These are phyloP conservation scores for Candolleomyces eurysporus DNA, from an alignment of 768 basidiomycete species.

Conservation along the genomic window DNA sequence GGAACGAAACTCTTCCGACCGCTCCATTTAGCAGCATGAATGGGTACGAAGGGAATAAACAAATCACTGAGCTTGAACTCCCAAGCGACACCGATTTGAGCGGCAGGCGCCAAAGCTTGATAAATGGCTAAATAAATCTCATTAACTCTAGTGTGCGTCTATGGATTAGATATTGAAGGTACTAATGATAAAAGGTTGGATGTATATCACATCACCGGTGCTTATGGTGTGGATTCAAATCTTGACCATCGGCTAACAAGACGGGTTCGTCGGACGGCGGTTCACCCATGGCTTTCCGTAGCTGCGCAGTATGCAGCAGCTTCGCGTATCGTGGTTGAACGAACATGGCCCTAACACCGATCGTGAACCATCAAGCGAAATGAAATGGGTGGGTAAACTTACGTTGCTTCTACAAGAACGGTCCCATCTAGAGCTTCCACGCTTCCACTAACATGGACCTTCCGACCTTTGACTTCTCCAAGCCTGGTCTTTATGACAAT, in stretches of 20 bases:
- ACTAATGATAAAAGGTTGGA: too few species aligned
- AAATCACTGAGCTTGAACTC: too few species aligned
- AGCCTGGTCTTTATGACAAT: constrained; percentile 75
- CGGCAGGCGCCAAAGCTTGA: too few species aligned
- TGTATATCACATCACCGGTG: constrained; percentile 15
- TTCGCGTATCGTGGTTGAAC: constrained; percentile 89
- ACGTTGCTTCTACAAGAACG: constrained; percentile 80
- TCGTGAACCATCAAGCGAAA: not conserved
- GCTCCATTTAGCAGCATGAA: too few species aligned
- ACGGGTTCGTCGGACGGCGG: constrained; percentile 39
- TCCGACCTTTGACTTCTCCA: constrained; percentile 71
- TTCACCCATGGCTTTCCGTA: constrained; percentile 68
- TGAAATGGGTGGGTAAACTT: constrained; percentile 25
- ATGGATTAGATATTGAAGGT: too few species aligned
- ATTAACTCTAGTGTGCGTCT: too few species aligned
- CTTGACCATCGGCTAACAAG: constrained; percentile 39
- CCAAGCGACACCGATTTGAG: too few species aligned
- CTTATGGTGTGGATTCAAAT: constrained; percentile 23
- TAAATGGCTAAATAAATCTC: too few species aligned
- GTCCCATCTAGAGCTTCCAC: constrained; percentile 85
- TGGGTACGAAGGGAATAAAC: too few species aligned
- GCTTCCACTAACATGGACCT: constrained; percentile 63
- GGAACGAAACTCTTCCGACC: too few species aligned
- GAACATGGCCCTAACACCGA: constrained; percentile 63
- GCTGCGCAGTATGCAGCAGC: constrained; percentile 57